Percentiles rank a stretch among this genome's conserved stretches.
These are phyloP conservation scores for Marasmius sp. DNA, from an alignment of 1,284 basidiomycete genomes.

Conservation along the genomic window DNA sequence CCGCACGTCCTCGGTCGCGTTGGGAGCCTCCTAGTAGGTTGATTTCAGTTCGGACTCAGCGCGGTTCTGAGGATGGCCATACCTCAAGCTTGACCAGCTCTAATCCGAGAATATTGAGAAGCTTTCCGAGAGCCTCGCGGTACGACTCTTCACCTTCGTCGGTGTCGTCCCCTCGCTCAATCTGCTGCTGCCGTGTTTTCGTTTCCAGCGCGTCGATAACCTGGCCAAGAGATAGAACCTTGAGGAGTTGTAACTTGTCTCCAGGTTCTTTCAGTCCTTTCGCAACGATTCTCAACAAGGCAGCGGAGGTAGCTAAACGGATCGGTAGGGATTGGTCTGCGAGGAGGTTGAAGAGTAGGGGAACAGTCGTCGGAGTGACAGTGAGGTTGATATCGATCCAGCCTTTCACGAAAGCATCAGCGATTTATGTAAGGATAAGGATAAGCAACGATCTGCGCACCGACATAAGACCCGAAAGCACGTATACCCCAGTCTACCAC, in stretches of 20 bases:
- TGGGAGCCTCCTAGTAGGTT: constrained; percentile 54
- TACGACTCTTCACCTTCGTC: constrained; percentile 84
- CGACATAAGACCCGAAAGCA: constrained; percentile 92
- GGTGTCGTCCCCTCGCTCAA: constrained; percentile 62
- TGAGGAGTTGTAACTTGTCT: constrained; percentile 90
- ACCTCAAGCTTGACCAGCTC: constrained; percentile 91
- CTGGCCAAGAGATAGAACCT: constrained; percentile 83
- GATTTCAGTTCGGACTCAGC: not conserved
- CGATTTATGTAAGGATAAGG: not conserved
- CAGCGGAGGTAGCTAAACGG: constrained; percentile 80
- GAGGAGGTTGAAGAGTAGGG: constrained; percentile 83
- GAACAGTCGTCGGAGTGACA: constrained; percentile 88
- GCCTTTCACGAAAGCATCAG: constrained; percentile 45
- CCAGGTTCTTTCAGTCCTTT: constrained; percentile 93
- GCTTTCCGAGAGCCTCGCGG: constrained; percentile 84
- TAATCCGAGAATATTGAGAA: constrained; percentile 82
- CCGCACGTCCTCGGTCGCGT: constrained; percentile 52
- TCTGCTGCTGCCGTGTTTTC: constrained; percentile 71
- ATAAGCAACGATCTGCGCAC: constrained; percentile 51
- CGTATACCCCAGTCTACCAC: constrained; percentile 87
- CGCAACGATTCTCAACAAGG: constrained; percentile 80
- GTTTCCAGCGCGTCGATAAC: constrained; percentile 80
- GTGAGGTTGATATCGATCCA: constrained; percentile 99
- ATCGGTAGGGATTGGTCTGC: constrained; percentile 79
- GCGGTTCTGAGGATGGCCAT: constrained; percentile 12